Conservation (phyloP, 768 basidiomycete genomes). For the Obba rivulosa region DNA sequence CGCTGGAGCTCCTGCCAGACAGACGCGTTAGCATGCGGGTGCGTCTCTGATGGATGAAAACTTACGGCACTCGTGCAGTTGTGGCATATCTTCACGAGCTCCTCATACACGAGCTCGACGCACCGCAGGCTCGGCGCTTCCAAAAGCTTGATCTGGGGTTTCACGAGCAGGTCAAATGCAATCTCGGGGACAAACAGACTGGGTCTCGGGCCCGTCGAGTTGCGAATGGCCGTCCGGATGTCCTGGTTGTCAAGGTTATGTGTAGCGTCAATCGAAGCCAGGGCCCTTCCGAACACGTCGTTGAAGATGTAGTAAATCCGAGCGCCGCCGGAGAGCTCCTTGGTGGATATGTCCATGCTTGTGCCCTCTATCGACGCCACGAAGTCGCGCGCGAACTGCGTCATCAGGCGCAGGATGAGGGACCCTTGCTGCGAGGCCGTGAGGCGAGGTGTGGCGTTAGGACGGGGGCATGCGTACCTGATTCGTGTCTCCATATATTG, state of each 20-base stretch:
- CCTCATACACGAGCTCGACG: slow-evolving; percentile 97
- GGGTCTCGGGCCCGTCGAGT: slow-evolving; percentile 94
- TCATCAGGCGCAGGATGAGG: slow-evolving; percentile 93
- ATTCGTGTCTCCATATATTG: slow-evolving; percentile 87
- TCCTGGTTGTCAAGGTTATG: slow-evolving; percentile 89
- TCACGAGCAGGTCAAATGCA: slow-evolving; percentile 94
- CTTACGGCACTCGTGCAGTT: slow-evolving; percentile 89
- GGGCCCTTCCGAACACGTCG: slow-evolving; percentile 92
- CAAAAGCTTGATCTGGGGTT: slow-evolving; percentile 95
- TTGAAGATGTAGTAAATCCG: slow-evolving; percentile 99
- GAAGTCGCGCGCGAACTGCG: slow-evolving; percentile 96
- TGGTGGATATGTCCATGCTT: slow-evolving; percentile 92
- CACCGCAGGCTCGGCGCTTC: slow-evolving; percentile 93
- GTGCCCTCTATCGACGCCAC: slow-evolving; percentile 97
- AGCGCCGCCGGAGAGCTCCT: slow-evolving; percentile 96
- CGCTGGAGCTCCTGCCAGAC: slow-evolving; percentile 82
- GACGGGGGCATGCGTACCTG: slow-evolving; percentile 39
- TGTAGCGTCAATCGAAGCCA: slow-evolving; percentile 86
- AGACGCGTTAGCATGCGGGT: background rate
- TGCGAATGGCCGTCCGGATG: slow-evolving; percentile 96
- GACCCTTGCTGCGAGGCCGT: slow-evolving; percentile 61
- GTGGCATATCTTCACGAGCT: slow-evolving; percentile 98
- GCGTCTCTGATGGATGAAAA: too few relatives aligned
- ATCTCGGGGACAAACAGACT: slow-evolving; percentile 96
- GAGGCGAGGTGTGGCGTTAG: background rate